Conservation (phyloP, 805 yeast genomes). For the Saturnispora mendoncae region DNA sequence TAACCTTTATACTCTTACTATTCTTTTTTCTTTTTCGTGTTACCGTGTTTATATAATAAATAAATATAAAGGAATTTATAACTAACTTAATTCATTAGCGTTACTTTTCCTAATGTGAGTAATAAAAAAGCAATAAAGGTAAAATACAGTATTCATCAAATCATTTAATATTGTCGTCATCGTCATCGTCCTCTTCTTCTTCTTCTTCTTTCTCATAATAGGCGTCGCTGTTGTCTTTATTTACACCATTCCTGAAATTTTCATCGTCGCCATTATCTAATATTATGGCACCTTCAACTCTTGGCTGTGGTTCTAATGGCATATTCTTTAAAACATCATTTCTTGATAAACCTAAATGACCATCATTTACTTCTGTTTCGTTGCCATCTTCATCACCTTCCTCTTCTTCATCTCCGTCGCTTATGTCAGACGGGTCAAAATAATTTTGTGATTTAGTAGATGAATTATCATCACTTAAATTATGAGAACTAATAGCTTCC, state of each 20-base stretch:
- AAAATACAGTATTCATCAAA: neutral
- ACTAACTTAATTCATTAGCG: too few relatives aligned
- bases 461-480: conserved; percentile 6
- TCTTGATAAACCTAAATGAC: conserved; percentile 11
- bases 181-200: conserved; percentile 12
- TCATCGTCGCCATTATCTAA: conserved; percentile 35
- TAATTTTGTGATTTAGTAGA: neutral
- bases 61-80: neutral
- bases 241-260: conserved; percentile 29
- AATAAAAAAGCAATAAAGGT: neutral
- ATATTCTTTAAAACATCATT: conserved; percentile 13
- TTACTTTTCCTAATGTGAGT: too few relatives aligned
- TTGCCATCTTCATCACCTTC: conserved; percentile 5
- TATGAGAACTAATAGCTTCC: conserved; percentile 1
- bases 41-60: neutral
- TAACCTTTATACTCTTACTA: too few relatives aligned
- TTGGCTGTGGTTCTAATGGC: conserved; percentile 16
- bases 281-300: conserved; percentile 24
- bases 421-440: conserved; percentile 9
- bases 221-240: conserved; percentile 14
- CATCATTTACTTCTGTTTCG: neutral
- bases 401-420: conserved; percentile 6
- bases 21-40: neutral
- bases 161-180: conserved; percentile 1
- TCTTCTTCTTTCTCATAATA: conserved; percentile 8